These are phyloP conservation scores for Fonsecaea erecta DNA, from an alignment of 2,329 filamentous ascomycete genomes.

Conservation along the genomic window DNA sequence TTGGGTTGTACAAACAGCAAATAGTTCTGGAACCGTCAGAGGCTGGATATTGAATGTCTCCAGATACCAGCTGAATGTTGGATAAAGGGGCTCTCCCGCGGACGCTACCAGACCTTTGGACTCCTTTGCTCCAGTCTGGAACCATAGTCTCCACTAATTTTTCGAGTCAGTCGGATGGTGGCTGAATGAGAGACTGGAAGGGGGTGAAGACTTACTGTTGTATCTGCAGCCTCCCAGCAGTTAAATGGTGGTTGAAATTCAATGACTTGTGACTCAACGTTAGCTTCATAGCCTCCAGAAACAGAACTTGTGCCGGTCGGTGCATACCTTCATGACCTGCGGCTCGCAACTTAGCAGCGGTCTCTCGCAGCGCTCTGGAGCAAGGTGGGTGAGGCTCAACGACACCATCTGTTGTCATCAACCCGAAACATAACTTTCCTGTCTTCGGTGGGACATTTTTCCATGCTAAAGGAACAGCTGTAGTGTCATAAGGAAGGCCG, in stretches of 20 bases:
- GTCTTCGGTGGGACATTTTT: background rate
- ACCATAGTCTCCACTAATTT: too few relatives aligned
- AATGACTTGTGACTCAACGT: constrained; percentile 28
- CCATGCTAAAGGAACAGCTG: constrained; percentile 47
- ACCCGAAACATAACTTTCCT: constrained; percentile 51
- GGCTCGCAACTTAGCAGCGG: constrained; percentile 57
- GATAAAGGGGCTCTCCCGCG: background rate
- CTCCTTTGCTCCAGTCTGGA: too few relatives aligned
- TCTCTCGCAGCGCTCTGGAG: constrained; percentile 52
- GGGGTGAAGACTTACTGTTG: constrained; percentile 36
- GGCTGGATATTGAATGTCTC: background rate
- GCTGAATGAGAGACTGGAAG: too few relatives aligned
- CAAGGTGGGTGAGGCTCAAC: constrained; percentile 61
- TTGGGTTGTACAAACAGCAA: too few relatives aligned
- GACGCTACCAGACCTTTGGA: too few relatives aligned
- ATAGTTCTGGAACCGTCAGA: background rate
- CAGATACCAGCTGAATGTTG: background rate
- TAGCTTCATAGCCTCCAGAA: too few relatives aligned
- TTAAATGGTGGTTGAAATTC: constrained; percentile 13
- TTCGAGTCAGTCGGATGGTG: too few relatives aligned
- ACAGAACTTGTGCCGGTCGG: too few relatives aligned
- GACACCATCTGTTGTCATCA: constrained; percentile 59
- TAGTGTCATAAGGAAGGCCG: constrained; percentile 62
- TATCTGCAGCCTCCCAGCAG: constrained; percentile 17
- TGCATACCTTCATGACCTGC: constrained; percentile 51